Evolutionary conservation across 352 stramenopile genomes (phyloP), one percentile per base, ranked within the genome.

Genomic region (Blastocystis sp.): DNA sequence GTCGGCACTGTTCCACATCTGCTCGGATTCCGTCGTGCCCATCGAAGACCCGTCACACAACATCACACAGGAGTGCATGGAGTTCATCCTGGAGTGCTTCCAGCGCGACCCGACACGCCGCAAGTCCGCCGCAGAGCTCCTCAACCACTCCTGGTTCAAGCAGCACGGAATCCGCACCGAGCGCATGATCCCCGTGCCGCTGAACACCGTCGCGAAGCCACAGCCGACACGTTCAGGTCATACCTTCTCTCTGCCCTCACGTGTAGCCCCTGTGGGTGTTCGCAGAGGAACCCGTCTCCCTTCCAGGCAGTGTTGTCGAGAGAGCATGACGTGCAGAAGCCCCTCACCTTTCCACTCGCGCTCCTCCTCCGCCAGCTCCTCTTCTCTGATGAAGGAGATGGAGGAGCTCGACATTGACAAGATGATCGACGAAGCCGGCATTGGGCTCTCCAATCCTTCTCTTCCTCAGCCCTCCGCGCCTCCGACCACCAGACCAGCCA

Each of bases 91-190:
- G 93, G 95, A 96, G 65, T 96, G 94, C 59, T 96, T 96, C 90
- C 95, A 96, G 93, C 97, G 97, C 90, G 94, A 98, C 85, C 94
- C 95, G 26, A 91, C 93, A 35, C 91, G 96, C 41, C 92, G 94
- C 67, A 92, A 91, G 37, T 95, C 93, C 3, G 95, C 95, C 0
- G 92, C 94, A 6, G 94, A 98, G 77, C 92, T 98, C 62, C 91
- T 98, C 2, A 76, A 79, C 45, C 94, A 97, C 82, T 94, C 95
- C 33, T 98, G 95, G 95, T 96, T 97, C 74, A 92, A 90, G 74
- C 62, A 91, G 51, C 91, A 70, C 37, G 74, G 67, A 13, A 91
- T 33, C 26, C 31, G 24, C 31, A 24, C 12, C 21, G 12, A 55
- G 19, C 21, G 24, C 37, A 55, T 3, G 12, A n/a, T 78, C n/a